These are phyloP conservation scores for Dothistroma pini DNA, from an alignment of 2,329 filamentous ascomycete species.

Conservation along the genomic window DNA sequence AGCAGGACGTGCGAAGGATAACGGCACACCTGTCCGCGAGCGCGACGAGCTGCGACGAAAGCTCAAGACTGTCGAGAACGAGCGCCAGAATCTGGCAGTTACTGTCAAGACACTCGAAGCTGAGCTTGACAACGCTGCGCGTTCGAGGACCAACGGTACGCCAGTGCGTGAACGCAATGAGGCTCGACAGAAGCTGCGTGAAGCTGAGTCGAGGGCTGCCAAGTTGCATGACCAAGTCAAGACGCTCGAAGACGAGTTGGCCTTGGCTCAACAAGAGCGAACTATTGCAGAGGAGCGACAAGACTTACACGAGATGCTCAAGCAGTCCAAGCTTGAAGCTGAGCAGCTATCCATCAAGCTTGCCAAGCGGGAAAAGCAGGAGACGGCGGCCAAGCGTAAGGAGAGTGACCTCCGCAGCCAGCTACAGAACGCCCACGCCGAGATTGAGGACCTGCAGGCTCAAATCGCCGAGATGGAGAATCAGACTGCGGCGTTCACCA, in stretches of 20 bases:
- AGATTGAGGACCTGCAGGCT: constrained; percentile 48
- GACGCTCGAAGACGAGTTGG: constrained; percentile 56
- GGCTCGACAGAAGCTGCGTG: constrained; percentile 33
- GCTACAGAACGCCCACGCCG: constrained; percentile 55
- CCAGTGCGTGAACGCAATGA: constrained; percentile 35
- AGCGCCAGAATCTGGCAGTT: constrained; percentile 32
- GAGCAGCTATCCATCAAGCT: constrained; percentile 65
- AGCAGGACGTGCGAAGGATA: constrained; percentile 38
- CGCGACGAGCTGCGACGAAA: constrained; percentile 34
- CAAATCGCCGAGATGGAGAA: constrained; percentile 50
- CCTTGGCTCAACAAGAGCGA: constrained; percentile 51
- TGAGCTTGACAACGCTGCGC: constrained; percentile 33
- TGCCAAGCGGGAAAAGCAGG: constrained; percentile 62
- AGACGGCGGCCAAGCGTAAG: constrained; percentile 55
- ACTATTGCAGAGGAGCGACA: constrained; percentile 54
- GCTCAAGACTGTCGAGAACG: constrained; percentile 31
- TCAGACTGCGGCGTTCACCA: constrained; percentile 24
- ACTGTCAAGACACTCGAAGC: constrained; percentile 36
- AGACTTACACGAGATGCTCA: constrained; percentile 59
- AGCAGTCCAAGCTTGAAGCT: constrained; percentile 55
- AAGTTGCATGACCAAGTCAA: constrained; percentile 53
- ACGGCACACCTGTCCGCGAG: constrained; percentile 35
- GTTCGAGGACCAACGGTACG: constrained; percentile 27
- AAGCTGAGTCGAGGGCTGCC: constrained; percentile 35
- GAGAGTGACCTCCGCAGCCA: constrained; percentile 62